Evolutionary conservation across 805 yeast genomes (phyloP).

Genomic region (Metschnikowia cubensis): DNA sequence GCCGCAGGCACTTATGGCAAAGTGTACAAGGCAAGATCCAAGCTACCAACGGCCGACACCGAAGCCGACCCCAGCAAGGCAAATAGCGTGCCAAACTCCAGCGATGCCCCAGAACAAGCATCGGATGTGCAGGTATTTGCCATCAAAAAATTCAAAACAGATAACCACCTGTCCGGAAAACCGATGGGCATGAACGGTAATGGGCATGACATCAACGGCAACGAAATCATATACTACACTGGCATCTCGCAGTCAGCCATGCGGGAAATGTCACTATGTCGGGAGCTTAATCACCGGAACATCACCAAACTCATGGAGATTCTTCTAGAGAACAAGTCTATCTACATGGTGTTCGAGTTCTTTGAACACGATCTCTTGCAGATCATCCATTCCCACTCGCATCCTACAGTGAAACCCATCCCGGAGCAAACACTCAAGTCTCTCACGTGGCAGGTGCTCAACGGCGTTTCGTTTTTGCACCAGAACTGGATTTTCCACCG

Average conservation of each 20-base stretch:
- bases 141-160: slow-evolving; percentile 92
- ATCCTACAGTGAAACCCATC: slow-evolving; percentile 75
- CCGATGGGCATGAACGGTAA: slow-evolving; percentile 20
- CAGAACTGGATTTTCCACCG: slow-evolving; percentile 96
- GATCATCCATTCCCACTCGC: slow-evolving; percentile 90
- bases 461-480: slow-evolving; percentile 88
- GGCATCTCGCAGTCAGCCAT: slow-evolving; percentile 96
- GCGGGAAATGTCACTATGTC: slow-evolving; percentile 91
- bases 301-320: slow-evolving; percentile 78
- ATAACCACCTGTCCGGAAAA: slow-evolving; percentile 41
- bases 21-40: slow-evolving; percentile 80
- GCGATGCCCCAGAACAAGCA: background rate
- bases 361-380: slow-evolving; percentile 95
- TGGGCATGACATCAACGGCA: slow-evolving; percentile 56
- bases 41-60: slow-evolving; percentile 12
- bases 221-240: slow-evolving; percentile 83
- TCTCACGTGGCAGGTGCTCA: slow-evolving; percentile 85
- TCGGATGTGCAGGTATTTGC: slow-evolving; percentile 52
- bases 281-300: slow-evolving; percentile 79
- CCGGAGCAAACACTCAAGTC: slow-evolving; percentile 79
- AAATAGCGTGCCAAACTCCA: background rate
- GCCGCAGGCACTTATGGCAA: slow-evolving; percentile 98
- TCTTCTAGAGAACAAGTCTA: slow-evolving; percentile 79
- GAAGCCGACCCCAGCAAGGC: slow-evolving; percentile 9
- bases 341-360: slow-evolving; percentile 92